Evolutionary conservation across 1,284 basidiomycete species (phyloP).

Genomic region (Omphalotus olearius): DNA sequence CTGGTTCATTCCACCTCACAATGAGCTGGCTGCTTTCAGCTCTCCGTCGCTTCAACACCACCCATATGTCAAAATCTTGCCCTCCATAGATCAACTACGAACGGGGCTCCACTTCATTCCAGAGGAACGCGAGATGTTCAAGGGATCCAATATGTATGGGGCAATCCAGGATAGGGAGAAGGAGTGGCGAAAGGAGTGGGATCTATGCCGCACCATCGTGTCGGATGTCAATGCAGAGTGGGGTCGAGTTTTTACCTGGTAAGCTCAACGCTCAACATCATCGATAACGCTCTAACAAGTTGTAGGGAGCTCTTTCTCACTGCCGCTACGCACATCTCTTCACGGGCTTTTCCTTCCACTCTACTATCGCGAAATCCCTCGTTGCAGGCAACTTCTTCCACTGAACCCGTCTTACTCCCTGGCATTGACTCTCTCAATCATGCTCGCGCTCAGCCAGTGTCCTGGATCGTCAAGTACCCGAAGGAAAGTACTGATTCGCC

Average conservation of each 20-base stretch:
- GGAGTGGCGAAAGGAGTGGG: constrained; percentile 61
- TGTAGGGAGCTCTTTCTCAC: constrained; percentile 70
- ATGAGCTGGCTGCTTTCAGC: constrained; percentile 3
- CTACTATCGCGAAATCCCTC: constrained; percentile 59
- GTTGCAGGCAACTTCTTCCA: constrained; percentile 43
- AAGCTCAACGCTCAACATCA: constrained; percentile 18
- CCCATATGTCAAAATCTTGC: constrained; percentile 69
- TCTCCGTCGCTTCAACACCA: constrained; percentile 34
- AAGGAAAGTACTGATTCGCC: constrained; percentile 14
- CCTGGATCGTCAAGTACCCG: constrained; percentile 65
- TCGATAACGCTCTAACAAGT: background rate
- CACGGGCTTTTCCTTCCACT: constrained; percentile 84
- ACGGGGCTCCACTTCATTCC: constrained; percentile 75
- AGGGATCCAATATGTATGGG: constrained; percentile 74
- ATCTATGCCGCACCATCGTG: constrained; percentile 41
- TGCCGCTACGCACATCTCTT: constrained; percentile 75
- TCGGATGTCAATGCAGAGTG: constrained; percentile 33
- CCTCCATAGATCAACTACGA: constrained; percentile 48
- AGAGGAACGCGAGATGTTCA: constrained; percentile 59
- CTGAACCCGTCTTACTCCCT: constrained; percentile 79
- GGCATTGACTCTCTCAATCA: constrained; percentile 86
- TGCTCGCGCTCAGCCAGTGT: constrained; percentile 64
- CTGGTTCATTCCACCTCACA: background rate
- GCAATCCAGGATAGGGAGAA: constrained; percentile 62
- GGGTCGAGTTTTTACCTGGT: constrained; percentile 66